Evolutionary conservation across 805 yeast species (phyloP), one percentile per base, ranked within the genome.

Genomic region (Ogataea wickerhamii): DNA sequence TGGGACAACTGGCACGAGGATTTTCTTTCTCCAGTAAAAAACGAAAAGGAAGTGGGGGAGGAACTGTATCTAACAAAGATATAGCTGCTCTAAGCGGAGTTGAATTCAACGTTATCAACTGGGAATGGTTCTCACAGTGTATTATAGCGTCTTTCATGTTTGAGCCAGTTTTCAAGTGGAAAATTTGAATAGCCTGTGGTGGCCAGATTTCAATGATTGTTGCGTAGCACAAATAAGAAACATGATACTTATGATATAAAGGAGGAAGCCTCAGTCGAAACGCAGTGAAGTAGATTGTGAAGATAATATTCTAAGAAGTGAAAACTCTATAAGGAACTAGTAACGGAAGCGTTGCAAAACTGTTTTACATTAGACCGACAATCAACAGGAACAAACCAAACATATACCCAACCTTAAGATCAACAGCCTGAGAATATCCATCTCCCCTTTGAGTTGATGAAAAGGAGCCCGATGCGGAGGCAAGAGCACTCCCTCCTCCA

Each of bases 41-140:
- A 26, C n/a, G 38, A 14, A 22, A 37, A 12, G 6, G 20, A 11
- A 18, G 26, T 13, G 7, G 11, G 8, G 6, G 30, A 2, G 38
- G 18, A 17, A 23, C 26, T 21, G 25, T 22, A 7, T 26, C 21
- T 6, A 16, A 23, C 16, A 26, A 40, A 12, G 34, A 16, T 6
- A 18, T 24, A 8, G 8, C 17, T 7, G 18, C 32, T 4, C 11
- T 34, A 10, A 27, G 29, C 19, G 39, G 32, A 3, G 7, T 37
- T 3, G 44, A 38, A n/a, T 26, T 60, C 29, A 52, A 61, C 47
- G 27, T 72, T 4, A 61, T 77, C 8, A 64, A 71, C 49, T 77
- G 82, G 83, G 84, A 79, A 51, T 79, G 85, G 85, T 65, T 78
- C 1, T 82, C 78, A 1, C 84, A 79, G 43, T 74, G 82, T 58